A percentile compares a stretch with the other conserved stretches of the same genome.
phyloP scores from a whole-genome alignment of 345 rosid species.

The Salix koriyanagi region DNA sequence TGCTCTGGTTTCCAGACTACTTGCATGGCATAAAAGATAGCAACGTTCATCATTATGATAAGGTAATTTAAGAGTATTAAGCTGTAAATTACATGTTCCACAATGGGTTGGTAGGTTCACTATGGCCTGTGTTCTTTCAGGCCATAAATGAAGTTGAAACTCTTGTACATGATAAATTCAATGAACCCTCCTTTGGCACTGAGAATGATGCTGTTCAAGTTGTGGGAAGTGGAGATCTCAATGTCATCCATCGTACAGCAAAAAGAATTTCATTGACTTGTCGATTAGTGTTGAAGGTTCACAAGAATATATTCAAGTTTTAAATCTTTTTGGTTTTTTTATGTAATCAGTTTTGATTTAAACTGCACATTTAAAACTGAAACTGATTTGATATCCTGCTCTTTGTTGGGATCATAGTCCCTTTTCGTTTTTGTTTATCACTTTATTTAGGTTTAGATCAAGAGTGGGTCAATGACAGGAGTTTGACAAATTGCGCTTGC shows the following conservation, averaged over 20 bases:
- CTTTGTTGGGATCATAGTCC: no score
- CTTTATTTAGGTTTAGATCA: no score
- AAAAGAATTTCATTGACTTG: constrained; percentile 69
- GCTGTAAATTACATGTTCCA: not conserved
- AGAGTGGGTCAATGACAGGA: no score
- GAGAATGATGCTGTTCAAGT: constrained; percentile 25
- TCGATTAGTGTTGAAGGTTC: constrained; percentile 75
- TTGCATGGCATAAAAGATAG: constrained; percentile 72
- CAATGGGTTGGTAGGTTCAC: not conserved
- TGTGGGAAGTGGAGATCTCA: constrained; percentile 18
- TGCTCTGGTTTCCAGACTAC: constrained; percentile 48
- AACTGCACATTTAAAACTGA: no score
- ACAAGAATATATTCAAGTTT: constrained; percentile 61
- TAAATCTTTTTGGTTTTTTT: constrained; percentile 5
- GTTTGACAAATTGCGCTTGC: no score
- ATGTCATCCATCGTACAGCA: constrained; percentile 39
- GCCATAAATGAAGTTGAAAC: constrained; percentile 49
- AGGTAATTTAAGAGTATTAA: constrained; percentile 35
- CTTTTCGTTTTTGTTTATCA: no score
- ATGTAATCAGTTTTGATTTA: not conserved
- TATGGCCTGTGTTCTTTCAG: constrained; percentile 20
- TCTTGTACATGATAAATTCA: not conserved
- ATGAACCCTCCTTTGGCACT: constrained; percentile 2
- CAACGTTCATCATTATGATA: constrained; percentile 38
- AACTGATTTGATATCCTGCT: no score